Evolutionary conservation across 345 rosid genomes (phyloP).

Genomic region (Ceriops decandra): DNA sequence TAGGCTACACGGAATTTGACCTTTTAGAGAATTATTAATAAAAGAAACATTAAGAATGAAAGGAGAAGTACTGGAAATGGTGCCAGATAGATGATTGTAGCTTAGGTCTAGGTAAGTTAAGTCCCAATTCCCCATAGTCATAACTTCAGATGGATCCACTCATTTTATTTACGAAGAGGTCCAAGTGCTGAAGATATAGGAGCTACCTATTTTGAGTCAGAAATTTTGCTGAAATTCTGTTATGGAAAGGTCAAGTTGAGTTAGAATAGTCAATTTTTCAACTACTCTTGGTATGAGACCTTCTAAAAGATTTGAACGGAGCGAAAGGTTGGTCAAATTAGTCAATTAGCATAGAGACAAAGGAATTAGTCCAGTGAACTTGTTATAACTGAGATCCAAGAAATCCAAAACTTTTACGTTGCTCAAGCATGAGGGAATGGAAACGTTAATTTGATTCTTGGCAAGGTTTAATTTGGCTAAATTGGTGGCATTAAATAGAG

Average conservation of each 20-base stretch:
- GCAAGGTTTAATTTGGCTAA: too few relatives aligned
- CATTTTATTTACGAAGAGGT: not conserved
- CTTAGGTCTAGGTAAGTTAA: not conserved
- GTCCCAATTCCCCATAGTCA: too few relatives aligned
- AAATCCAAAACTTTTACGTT: too few relatives aligned
- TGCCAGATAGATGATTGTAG: not conserved
- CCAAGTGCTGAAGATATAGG: not conserved
- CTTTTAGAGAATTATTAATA: too few relatives aligned
- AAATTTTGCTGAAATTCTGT: not conserved
- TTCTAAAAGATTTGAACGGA: not conserved
- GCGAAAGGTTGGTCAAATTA: too few relatives aligned
- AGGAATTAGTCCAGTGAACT: too few relatives aligned
- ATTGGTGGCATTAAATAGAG: too few relatives aligned
- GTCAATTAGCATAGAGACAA: too few relatives aligned
- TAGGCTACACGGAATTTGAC: not conserved
- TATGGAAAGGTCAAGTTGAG: not conserved
- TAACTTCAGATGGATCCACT: constrained; percentile 2
- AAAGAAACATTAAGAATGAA: not conserved
- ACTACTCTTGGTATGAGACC: not conserved
- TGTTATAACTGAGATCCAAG: too few relatives aligned
- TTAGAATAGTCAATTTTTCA: not conserved
- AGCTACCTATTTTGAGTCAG: constrained; percentile 8
- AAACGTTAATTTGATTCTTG: too few relatives aligned
- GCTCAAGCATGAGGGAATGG: too few relatives aligned
- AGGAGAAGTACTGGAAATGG: not conserved